Percentiles rank a stretch among this genome's conserved stretches.
Conservation (phyloP, 2,329 filamentous ascomycete species). For the Alternaria gansuensis region DNA sequence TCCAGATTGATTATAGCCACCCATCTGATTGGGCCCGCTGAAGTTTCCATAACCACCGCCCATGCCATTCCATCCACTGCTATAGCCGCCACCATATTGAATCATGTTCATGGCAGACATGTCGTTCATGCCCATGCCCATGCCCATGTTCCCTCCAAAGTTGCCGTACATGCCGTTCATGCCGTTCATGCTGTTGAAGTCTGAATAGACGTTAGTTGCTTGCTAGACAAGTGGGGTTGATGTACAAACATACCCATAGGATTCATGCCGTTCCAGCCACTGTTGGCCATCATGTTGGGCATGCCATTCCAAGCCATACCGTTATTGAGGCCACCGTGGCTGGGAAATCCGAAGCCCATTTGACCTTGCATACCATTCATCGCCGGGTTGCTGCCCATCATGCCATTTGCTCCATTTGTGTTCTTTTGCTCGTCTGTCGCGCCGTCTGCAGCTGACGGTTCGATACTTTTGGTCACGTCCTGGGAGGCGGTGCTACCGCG, state of each 20-base stretch:
- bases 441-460: slow-evolving; percentile 31
- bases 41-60: slow-evolving; percentile 73
- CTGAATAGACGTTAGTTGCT: slow-evolving; percentile 31
- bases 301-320: slow-evolving; percentile 66
- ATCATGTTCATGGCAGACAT: slow-evolving; percentile 72
- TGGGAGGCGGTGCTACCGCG: slow-evolving; percentile 32
- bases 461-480: slow-evolving; percentile 26
- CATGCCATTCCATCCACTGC: slow-evolving; percentile 71
- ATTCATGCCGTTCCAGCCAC: slow-evolving; percentile 77
- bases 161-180: slow-evolving; percentile 83
- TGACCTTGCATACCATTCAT: slow-evolving; percentile 43
- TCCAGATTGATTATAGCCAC: slow-evolving; percentile 64
- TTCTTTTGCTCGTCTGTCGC: slow-evolving; percentile 31
- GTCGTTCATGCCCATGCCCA: slow-evolving; percentile 80
- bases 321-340: slow-evolving; percentile 59
- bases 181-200: slow-evolving; percentile 67
- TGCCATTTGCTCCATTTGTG: slow-evolving; percentile 28
- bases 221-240: slow-evolving; percentile 19
- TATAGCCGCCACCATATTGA: slow-evolving; percentile 74
- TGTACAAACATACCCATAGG: slow-evolving; percentile 75
- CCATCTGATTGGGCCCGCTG: slow-evolving; percentile 61
- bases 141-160: slow-evolving; percentile 73
- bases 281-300: slow-evolving; percentile 58
- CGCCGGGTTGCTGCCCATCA: slow-evolving; percentile 36
- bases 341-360: slow-evolving; percentile 56